Conservation (phyloP, 2,329 filamentous ascomycete genomes). For the Diaporthe humulicola region DNA sequence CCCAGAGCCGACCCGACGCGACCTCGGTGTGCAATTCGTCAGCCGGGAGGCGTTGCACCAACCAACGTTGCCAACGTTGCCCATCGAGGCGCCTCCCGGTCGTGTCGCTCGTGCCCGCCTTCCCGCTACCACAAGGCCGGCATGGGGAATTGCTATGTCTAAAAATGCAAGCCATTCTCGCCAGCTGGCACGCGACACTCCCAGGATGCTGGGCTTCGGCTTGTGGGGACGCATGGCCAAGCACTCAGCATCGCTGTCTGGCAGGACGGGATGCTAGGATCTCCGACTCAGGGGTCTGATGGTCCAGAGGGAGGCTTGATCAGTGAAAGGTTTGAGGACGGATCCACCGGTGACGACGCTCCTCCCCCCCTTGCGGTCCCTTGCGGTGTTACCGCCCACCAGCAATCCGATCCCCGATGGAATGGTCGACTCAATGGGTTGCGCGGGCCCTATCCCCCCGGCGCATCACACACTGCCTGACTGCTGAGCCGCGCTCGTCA, state of each 20-base stretch:
- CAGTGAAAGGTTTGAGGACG: conserved; percentile 27
- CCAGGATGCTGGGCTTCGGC: conserved; percentile 5
- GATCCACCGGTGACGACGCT: conserved; percentile 35
- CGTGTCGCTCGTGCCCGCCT: neutral
- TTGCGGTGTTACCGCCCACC: conserved; percentile 17
- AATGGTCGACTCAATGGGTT: neutral
- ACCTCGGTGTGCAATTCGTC: conserved; percentile 21
- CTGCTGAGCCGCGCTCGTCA: conserved; percentile 7
- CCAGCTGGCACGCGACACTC: neutral
- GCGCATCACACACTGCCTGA: neutral
- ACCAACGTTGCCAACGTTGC: conserved; percentile 11
- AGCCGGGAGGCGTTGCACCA: neutral
- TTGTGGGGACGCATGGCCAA: conserved; percentile 22
- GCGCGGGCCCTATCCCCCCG: conserved; percentile 1
- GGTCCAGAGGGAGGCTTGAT: conserved; percentile 14
- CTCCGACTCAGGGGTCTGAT: conserved; percentile 12
- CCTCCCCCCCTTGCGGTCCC: neutral
- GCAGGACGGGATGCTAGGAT: conserved; percentile 19
- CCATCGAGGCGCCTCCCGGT: neutral
- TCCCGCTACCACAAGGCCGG: neutral
- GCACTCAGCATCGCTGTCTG: neutral
- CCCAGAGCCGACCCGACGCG: neutral
- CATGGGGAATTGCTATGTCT: neutral
- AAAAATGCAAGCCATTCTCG: neutral
- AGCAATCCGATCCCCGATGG: conserved; percentile 3